Evolutionary conservation across 192 early-diverging fungal genomes (phyloP).

Genomic region (Backusella tarrabulga): DNA sequence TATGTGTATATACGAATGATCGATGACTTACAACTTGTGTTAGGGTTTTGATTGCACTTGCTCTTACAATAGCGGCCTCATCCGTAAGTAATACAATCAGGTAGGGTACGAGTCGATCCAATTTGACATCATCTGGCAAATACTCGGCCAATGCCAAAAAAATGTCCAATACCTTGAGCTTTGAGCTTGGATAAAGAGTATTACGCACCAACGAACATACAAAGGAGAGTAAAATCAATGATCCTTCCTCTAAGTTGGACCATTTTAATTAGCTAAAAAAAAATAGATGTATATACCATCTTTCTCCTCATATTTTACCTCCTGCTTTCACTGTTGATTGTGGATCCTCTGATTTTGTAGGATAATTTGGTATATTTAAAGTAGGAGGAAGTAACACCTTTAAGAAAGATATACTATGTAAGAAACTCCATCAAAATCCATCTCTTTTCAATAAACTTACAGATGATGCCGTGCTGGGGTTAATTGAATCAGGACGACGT

Average conservation of each 20-base stretch:
- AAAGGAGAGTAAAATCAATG: conserved; percentile 64
- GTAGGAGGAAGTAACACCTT: conserved; percentile 24
- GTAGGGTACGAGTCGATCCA: conserved; percentile 81
- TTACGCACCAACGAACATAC: conserved; percentile 73
- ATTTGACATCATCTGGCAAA: conserved; percentile 66
- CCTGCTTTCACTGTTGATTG: not conserved
- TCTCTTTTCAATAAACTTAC: conserved; percentile 4
- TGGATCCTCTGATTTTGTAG: not conserved
- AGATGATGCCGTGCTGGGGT: conserved; percentile 19
- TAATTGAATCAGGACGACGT: conserved; percentile 19
- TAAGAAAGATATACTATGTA: not conserved
- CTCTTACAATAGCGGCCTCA: conserved; percentile 60
- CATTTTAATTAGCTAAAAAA: no score
- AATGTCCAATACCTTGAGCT: conserved; percentile 72
- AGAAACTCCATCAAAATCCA: no score
- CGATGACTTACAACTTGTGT: conserved; percentile 61
- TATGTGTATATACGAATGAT: not conserved
- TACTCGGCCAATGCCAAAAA: conserved; percentile 64
- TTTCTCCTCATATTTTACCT: not conserved
- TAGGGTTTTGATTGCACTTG: conserved; percentile 61
- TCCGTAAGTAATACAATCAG: conserved; percentile 65
- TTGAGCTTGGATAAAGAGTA: conserved; percentile 65
- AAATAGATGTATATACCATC: not conserved
- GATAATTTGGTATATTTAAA: conserved; percentile 32
- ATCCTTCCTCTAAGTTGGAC: conserved; percentile 53